Evolutionary conservation across 2,329 filamentous ascomycete species (phyloP), one percentile per base, ranked within the genome.

Genomic region (Trichoderma afroharzianum): DNA sequence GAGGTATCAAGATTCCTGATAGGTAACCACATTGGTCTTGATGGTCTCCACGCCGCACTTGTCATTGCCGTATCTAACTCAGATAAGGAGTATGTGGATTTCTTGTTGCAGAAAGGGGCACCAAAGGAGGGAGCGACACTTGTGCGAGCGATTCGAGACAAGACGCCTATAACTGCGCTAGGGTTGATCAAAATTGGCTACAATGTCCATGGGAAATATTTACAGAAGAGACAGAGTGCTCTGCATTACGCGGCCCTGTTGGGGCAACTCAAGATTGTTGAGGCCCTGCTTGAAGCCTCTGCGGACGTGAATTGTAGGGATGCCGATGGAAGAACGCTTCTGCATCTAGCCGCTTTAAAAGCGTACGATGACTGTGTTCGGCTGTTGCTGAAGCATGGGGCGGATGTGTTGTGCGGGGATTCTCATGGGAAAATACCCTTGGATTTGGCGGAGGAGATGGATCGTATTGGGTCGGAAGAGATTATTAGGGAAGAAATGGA

Each of bases 41-140:
- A 62, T 58, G 33, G 26, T 50, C 12, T 71, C 8, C 53, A 43
- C 39, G 24, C 21, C 47, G 70, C 70, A 9, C 53, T 59, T n/a
- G 62, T 59, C 62, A 67, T 30, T 36, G 70, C 53, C n/a, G 36
- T 59, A 14, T 61, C 62, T 26, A 67, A 53, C 9, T 62, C 15
- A 30, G 39, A 28, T 33, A 62, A 50, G 50, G 43, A 53, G 32
- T 66, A 43, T 30, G 63, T 32, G 63, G 28, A 53, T 66, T 33
- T 67, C 26, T 36, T 71, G 24, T 32, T 71, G 30, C 24, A 71
- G 53, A 14, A 68, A n/a, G 70, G 70, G 3, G 70, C 63, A 32
- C 24, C 36, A 50, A 66, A 53, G 28, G 63, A 66, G 9, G 63
- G 63, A 55, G 8, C 36, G 11, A 43, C 63, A 33, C 70, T 43